These are phyloP conservation scores for Lecanoromycetidae sp. DNA, from an alignment of 2,329 filamentous ascomycete genomes.

Conservation along the genomic window DNA sequence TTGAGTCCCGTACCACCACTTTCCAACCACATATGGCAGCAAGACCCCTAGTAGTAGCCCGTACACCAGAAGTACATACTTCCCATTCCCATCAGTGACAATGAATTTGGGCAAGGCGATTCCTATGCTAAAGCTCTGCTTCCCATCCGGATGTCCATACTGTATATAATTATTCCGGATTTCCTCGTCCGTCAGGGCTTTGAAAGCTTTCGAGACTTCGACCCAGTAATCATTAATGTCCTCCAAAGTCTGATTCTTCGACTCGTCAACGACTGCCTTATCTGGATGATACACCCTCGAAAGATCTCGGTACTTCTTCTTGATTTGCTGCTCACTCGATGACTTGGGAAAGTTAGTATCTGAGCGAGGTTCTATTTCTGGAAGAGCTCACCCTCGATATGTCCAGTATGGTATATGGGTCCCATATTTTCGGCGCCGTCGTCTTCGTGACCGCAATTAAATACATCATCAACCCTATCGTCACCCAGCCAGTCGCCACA, in stretches of 20 bases:
- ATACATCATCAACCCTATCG: constrained; percentile 86
- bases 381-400: constrained; percentile 69
- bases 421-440: constrained; percentile 69
- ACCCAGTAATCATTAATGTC: constrained; percentile 79
- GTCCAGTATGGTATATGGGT: constrained; percentile 89
- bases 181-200: constrained; percentile 93
- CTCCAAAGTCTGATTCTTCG: constrained; percentile 82
- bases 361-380: background rate
- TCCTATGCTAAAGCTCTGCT: constrained; percentile 95
- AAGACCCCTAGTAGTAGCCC: constrained; percentile 77
- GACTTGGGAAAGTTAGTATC: constrained; percentile 39
- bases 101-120: constrained; percentile 92
- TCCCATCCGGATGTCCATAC: constrained; percentile 92
- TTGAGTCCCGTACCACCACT: constrained; percentile 98
- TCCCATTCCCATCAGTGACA: constrained; percentile 83
- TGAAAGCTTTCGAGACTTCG: constrained; percentile 94
- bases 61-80: constrained; percentile 87
- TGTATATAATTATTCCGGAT: constrained; percentile 93
- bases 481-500: constrained; percentile 63
- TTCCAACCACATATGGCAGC: constrained; percentile 83
- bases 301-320: constrained; percentile 75
- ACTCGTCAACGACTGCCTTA: constrained; percentile 70
- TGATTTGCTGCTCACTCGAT: constrained; percentile 79
- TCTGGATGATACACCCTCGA: constrained; percentile 85
- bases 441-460: constrained; percentile 70